phyloP scores from a whole-genome alignment of 257 asterid genomes.

The Leptodermis oblonga region DNA sequence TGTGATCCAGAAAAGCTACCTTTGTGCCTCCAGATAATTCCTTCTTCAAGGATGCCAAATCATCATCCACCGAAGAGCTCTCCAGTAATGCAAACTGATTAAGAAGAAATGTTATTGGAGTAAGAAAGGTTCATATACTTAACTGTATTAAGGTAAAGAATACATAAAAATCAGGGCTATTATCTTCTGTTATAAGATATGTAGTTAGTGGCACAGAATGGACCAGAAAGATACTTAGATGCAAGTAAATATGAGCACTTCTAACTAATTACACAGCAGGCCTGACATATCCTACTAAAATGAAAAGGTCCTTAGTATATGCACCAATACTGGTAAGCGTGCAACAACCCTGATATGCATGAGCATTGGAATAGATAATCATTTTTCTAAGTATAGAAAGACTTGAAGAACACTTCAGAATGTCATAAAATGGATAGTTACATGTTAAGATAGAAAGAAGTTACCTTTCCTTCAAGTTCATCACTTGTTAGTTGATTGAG shows the following conservation, averaged over 20 bases:
- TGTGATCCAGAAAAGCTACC: conserved; percentile 34
- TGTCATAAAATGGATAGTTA: neutral
- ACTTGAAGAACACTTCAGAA: neutral
- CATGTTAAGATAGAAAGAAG: neutral
- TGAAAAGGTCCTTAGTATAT: neutral
- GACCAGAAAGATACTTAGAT: neutral
- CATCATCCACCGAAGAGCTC: conserved; percentile 90
- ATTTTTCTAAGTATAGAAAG: neutral
- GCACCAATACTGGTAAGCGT: no score
- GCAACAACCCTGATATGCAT: neutral
- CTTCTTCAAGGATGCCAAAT: conserved; percentile 68
- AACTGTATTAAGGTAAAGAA: neutral
- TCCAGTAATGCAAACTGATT: conserved; percentile 87
- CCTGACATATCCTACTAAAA: neutral
- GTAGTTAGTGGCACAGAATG: neutral
- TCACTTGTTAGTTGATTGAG: conserved; percentile 70
- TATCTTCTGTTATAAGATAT: neutral
- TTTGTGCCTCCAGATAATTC: conserved; percentile 67
- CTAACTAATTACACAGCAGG: neutral
- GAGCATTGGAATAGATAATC: neutral
- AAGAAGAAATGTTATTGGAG: conserved; percentile 8
- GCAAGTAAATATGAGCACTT: neutral
- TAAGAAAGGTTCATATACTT: neutral
- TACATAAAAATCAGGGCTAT: neutral
- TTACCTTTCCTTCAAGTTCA: conserved; percentile 97